phyloP scores from a whole-genome alignment of 192 early-diverging fungal species.

The Backusella circina region DNA sequence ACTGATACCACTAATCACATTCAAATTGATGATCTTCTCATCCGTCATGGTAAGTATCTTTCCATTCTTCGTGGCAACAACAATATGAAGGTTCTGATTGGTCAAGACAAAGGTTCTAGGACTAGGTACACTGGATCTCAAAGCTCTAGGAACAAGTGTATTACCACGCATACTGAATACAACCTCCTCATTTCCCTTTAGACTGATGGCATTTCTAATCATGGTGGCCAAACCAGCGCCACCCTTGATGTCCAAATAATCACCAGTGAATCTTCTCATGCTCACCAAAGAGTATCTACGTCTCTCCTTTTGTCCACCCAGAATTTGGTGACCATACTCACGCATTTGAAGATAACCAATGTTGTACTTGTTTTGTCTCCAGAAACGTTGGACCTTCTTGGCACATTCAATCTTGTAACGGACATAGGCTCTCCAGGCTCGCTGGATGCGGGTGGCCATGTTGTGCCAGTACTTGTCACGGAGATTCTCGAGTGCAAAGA shows the following conservation, averaged over 20 bases:
- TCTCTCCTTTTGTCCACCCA: slow-evolving; percentile 88
- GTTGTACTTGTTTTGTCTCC: slow-evolving; percentile 76
- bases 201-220: slow-evolving; percentile 42
- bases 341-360: slow-evolving; percentile 89
- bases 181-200: slow-evolving; percentile 48
- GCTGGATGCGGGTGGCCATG: slow-evolving; percentile 92
- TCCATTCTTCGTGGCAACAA: slow-evolving; percentile 53
- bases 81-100: slow-evolving; percentile 51
- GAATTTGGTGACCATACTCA: slow-evolving; percentile 89
- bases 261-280: slow-evolving; percentile 85
- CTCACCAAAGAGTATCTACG: slow-evolving; percentile 80
- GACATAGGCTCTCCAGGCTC: slow-evolving; percentile 80
- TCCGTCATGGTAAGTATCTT: slow-evolving; percentile 47
- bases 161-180: slow-evolving; percentile 62
- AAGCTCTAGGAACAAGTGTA: slow-evolving; percentile 61
- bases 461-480: slow-evolving; percentile 96
- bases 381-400: slow-evolving; percentile 70
- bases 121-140: slow-evolving; percentile 72
- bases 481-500: slow-evolving; percentile 87
- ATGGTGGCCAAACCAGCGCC: slow-evolving; percentile 41
- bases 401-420: slow-evolving; percentile 64
- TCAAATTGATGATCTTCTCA: slow-evolving; percentile 54
- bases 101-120: slow-evolving; percentile 74
- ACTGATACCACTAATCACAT: slow-evolving; percentile 53
- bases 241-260: slow-evolving; percentile 75